phyloP scores from a whole-genome alignment of 148 eudicot species.

The Rhododendron griersonianum region DNA sequence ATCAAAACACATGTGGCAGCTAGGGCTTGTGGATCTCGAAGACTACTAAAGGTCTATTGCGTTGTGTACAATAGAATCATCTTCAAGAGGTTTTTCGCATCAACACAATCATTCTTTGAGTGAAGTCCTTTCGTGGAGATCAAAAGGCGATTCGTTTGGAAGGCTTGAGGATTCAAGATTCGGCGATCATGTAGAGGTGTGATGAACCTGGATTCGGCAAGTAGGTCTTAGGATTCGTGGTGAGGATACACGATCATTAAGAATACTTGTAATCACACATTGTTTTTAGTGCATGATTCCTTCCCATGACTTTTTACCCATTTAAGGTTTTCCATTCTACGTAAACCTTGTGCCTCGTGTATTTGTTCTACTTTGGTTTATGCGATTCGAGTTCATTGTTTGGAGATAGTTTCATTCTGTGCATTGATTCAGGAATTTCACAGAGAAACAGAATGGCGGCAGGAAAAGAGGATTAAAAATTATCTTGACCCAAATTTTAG shows the following conservation, averaged over 20 bases:
- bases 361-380: not conserved
- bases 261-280: not conserved
- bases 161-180: not conserved
- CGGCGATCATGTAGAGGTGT: not conserved
- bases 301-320: not conserved
- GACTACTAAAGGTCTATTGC: not conserved
- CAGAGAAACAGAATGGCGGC: not conserved
- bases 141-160: not conserved
- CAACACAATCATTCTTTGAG: not conserved
- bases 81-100: no score
- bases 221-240: not conserved
- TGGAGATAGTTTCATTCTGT: not conserved
- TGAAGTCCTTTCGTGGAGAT: no score
- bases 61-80: not conserved
- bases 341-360: not conserved
- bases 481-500: not conserved
- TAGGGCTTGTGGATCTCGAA: no score
- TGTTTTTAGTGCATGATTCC: not conserved
- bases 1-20: no score
- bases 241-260: not conserved
- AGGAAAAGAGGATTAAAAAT: not conserved
- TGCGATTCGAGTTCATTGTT: not conserved
- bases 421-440: not conserved
- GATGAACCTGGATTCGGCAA: not conserved
- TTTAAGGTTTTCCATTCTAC: no score